Evolutionary conservation across 2,329 filamentous ascomycete species (phyloP).

Genomic region (Cordyceps fumosorosea): DNA sequence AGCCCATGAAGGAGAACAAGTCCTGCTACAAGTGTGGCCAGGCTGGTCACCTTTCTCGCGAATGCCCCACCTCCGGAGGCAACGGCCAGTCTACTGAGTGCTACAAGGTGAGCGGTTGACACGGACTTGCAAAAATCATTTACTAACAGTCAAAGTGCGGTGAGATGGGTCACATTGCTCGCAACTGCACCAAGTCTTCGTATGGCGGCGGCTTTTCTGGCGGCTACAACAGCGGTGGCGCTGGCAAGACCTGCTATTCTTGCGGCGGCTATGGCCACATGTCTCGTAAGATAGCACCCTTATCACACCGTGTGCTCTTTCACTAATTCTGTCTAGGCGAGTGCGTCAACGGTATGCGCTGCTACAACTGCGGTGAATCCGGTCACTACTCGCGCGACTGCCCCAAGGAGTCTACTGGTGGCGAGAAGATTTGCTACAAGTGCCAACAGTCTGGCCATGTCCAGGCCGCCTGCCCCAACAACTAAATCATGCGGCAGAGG

Average conservation of each 20-base stretch:
- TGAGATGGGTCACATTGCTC: slow-evolving; percentile 92
- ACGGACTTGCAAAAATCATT: background rate
- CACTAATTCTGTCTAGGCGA: slow-evolving; percentile 49
- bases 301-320: background rate
- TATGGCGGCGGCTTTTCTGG: slow-evolving; percentile 40
- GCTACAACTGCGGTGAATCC: slow-evolving; percentile 96
- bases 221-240: slow-evolving; percentile 40
- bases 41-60: slow-evolving; percentile 85
- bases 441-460: slow-evolving; percentile 81
- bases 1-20: slow-evolving; percentile 80
- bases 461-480: slow-evolving; percentile 88
- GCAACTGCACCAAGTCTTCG: slow-evolving; percentile 70
- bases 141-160: slow-evolving; percentile 58
- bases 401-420: slow-evolving; percentile 77
- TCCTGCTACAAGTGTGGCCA: slow-evolving; percentile 74
- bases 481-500: slow-evolving; percentile 34
- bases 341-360: slow-evolving; percentile 98
- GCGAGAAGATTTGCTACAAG: slow-evolving; percentile 98
- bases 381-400: slow-evolving; percentile 95
- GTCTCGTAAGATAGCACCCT: slow-evolving; percentile 56
- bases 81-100: slow-evolving; percentile 60
- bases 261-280: slow-evolving; percentile 97
- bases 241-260: slow-evolving; percentile 90
- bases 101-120: slow-evolving; percentile 65
- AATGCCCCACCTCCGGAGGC: slow-evolving; percentile 58